Base-by-base conservation (phyloP, 2,329 filamentous ascomycete species). In the Ilyonectria robusta region DNA sequence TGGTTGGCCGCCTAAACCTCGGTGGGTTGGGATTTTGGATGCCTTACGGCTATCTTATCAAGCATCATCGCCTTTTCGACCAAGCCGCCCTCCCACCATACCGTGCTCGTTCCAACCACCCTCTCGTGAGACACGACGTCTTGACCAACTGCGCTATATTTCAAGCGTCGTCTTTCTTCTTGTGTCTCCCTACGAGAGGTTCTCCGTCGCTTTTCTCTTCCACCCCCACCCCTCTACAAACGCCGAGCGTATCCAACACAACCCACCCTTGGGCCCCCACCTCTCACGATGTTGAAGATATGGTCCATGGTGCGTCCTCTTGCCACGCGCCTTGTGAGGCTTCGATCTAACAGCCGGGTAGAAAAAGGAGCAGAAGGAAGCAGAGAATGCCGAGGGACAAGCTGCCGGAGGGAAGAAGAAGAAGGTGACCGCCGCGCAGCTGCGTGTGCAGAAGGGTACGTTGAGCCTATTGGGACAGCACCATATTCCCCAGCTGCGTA, bases 341-440 rank as follows among this genome's bases (percentile, higher is more conserved):
- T 23, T 40, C n/a, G 9, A 67, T 66, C 78, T 78, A 40, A 74
- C 50, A 31, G 44, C 26, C 15, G 81, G 78, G 77, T 82, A 97
- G 92, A 95, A 97, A 86, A 96, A 98, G 84, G 93, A 98, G 87
- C 94, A 98, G 87, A 94, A 97, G 84, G 93, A 97, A 84, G 95
- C 94, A 77, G 94, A 95, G 74, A 94, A 95, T 77, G 94, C 93
- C 65, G 91, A 92, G 73, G 89, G 87, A 37, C 87, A 90, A 50
- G 89, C 90, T 31, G 87, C 86, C 0, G 92, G 91, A 17, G 89
- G 91, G 61, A 97, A 94, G 86, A 98, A 98, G 89, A 98, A 98
- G 89, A 98, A 98, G 87, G 95, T 99, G 72, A 98, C 96, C 23
- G 94, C 96, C 19, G 96, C 96, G 61, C 95, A 98, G 84, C 85